Percentiles rank a stretch among this genome's conserved stretches.
Evolutionary conservation across 768 basidiomycete species (phyloP).

Genomic region (Trametes cinnabarina): DNA sequence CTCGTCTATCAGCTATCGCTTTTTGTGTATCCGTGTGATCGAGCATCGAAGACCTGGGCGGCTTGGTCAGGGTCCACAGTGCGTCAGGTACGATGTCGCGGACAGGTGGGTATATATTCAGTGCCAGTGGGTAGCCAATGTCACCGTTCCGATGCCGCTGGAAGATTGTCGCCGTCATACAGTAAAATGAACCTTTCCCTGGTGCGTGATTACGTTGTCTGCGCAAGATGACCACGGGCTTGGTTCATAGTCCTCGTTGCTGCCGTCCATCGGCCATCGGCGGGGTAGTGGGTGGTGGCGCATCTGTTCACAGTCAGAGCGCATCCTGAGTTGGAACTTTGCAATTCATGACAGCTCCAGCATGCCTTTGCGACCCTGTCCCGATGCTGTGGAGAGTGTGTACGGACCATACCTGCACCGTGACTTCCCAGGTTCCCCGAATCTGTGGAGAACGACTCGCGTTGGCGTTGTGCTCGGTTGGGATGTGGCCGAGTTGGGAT

Average conservation of each 20-base stretch:
- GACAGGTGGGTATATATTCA: not conserved
- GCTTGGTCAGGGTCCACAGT: not conserved
- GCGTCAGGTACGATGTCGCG: not conserved
- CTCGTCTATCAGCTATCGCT: too few relatives aligned
- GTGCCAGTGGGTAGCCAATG: not conserved
- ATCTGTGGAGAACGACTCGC: too few relatives aligned
- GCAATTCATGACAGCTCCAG: not conserved
- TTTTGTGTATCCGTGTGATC: not conserved
- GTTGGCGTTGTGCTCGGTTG: too few relatives aligned
- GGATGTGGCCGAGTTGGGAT: too few relatives aligned
- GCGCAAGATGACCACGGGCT: too few relatives aligned
- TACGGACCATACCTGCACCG: not conserved
- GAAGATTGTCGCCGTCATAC: not conserved
- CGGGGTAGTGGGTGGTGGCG: not conserved
- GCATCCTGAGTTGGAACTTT: not conserved
- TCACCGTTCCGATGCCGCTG: not conserved
- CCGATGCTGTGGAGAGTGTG: not conserved
- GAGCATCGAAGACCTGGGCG: not conserved
- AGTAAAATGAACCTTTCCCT: not conserved
- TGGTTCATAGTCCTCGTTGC: too few relatives aligned
- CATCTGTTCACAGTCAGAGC: not conserved
- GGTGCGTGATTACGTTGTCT: not conserved
- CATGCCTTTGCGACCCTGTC: not conserved
- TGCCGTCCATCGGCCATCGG: not conserved
- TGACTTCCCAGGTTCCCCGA: too few relatives aligned